Conservation (phyloP, 2,329 filamentous ascomycete species). For the Stromatinia cepivora region DNA sequence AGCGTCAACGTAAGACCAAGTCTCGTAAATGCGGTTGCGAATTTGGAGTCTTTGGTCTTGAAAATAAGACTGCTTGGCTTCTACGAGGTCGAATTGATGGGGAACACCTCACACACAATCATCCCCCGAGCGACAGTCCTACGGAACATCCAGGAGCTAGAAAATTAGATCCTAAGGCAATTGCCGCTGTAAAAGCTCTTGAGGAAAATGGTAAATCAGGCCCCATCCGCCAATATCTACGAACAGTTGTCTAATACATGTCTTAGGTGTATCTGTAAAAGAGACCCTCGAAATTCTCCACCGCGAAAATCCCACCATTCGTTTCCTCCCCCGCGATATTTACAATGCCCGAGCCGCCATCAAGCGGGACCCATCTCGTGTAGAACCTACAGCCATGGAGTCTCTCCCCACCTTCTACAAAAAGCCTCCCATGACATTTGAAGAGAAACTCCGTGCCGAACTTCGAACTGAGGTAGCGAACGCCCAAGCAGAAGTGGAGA, state of each 20-base stretch:
- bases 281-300: conserved; percentile 68
- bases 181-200: conserved; percentile 64
- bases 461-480: conserved; percentile 61
- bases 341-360: conserved; percentile 68
- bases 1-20: conserved; percentile 60
- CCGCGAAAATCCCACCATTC: conserved; percentile 62
- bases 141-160: conserved; percentile 65
- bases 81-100: conserved; percentile 63
- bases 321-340: conserved; percentile 63
- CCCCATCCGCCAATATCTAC: conserved; percentile 12
- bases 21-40: conserved; percentile 69
- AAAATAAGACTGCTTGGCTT: conserved; percentile 66
- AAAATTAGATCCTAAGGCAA: conserved; percentile 67
- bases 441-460: conserved; percentile 64
- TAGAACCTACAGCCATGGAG: conserved; percentile 58
- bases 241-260: conserved; percentile 39
- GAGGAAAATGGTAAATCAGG: conserved; percentile 61
- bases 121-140: conserved; percentile 65
- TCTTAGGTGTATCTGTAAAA: conserved; percentile 60
- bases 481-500: conserved; percentile 56
- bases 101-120: conserved; percentile 61
- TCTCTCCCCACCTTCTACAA: conserved; percentile 65
- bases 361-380: conserved; percentile 63
- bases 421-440: conserved; percentile 62
- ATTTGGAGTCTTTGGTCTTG: conserved; percentile 69